A percentile compares a stretch with the other conserved stretches of the same genome.
phyloP scores from a whole-genome alignment of 805 yeast genomes.

The Ogataea trehaloabstinens region DNA sequence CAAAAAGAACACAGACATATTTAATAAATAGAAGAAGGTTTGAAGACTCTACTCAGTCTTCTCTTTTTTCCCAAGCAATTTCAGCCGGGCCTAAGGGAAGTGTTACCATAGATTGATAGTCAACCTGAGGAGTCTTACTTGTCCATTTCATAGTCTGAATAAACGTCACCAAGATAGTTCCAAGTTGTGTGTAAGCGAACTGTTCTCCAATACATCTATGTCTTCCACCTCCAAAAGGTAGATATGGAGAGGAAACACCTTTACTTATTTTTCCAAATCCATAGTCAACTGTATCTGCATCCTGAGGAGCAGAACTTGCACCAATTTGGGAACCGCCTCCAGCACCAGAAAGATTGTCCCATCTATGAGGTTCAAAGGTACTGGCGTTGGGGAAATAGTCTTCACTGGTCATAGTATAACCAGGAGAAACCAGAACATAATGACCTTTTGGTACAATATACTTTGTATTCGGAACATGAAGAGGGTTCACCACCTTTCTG shows the following conservation, averaged over 20 bases:
- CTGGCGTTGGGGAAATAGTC: slow-evolving; percentile 75
- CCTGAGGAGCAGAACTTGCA: slow-evolving; percentile 32
- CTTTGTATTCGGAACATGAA: slow-evolving; percentile 74
- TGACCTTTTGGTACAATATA: slow-evolving; percentile 88
- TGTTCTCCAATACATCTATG: slow-evolving; percentile 99
- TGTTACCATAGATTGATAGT: slow-evolving; percentile 89
- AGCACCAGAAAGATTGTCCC: slow-evolving; percentile 47
- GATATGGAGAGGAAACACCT: slow-evolving; percentile 93
- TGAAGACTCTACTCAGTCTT: no score
- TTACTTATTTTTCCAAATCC: slow-evolving; percentile 97
- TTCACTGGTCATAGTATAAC: slow-evolving; percentile 77
- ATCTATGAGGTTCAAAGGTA: slow-evolving; percentile 81
- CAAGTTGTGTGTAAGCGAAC: slow-evolving; percentile 92
- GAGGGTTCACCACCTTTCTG: slow-evolving; percentile 79
- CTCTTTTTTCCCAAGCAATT: slow-evolving; percentile 69
- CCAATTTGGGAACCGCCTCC: slow-evolving; percentile 32
- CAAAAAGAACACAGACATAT: not conserved
- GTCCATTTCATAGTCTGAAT: slow-evolving; percentile 79
- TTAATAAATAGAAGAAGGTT: not conserved
- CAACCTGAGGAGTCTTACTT: slow-evolving; percentile 64
- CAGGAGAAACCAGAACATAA: slow-evolving; percentile 90
- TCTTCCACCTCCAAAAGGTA: slow-evolving; percentile 99
- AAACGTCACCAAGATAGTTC: slow-evolving; percentile 73
- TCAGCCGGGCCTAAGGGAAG: slow-evolving; percentile 79
- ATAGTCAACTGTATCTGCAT: slow-evolving; percentile 66